A percentile compares a stretch with the other conserved stretches of the same genome.
phyloP scores from a whole-genome alignment of 192 early-diverging fungal genomes.

The Oehlia diaphana region DNA sequence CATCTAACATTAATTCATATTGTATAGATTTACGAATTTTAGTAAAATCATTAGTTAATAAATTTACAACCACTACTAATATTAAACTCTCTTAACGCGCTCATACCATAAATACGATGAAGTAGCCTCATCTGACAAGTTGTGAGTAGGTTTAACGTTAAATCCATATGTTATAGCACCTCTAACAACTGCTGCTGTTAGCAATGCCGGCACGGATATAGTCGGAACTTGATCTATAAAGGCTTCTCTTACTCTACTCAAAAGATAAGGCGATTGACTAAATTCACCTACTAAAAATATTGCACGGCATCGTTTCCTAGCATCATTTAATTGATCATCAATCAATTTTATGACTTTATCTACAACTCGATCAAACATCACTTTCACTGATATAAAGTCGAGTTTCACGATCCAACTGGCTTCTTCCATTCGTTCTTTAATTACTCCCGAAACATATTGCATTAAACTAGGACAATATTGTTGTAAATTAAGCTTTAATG shows the following conservation, averaged over 20 bases:
- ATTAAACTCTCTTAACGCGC: neutral
- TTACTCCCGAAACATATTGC: neutral
- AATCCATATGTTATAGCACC: constrained; percentile 37
- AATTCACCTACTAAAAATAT: constrained; percentile 61
- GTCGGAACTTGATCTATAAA: constrained; percentile 47
- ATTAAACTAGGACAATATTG: neutral
- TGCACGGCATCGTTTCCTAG: constrained; percentile 39
- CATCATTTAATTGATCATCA: constrained; percentile 50
- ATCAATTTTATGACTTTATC: constrained; percentile 51
- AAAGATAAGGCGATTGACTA: constrained; percentile 53
- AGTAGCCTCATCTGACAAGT: neutral
- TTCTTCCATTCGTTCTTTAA: constrained; percentile 37
- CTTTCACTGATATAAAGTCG: constrained; percentile 41
- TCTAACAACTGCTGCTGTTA: constrained; percentile 52
- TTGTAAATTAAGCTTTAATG: neutral
- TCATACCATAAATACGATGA: neutral
- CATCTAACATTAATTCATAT: constrained; percentile 25
- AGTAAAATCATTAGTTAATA: too few species aligned
- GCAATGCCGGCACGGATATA: constrained; percentile 51
- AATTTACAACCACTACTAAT: neutral
- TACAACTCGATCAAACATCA: constrained; percentile 59
- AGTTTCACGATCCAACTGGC: constrained; percentile 44
- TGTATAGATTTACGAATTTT: constrained; percentile 36
- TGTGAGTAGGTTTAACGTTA: neutral
- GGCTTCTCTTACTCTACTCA: constrained; percentile 44